Evolutionary conservation across 2,329 filamentous ascomycete genomes (phyloP).

Genomic region (Magnaporthiopsis poae): DNA sequence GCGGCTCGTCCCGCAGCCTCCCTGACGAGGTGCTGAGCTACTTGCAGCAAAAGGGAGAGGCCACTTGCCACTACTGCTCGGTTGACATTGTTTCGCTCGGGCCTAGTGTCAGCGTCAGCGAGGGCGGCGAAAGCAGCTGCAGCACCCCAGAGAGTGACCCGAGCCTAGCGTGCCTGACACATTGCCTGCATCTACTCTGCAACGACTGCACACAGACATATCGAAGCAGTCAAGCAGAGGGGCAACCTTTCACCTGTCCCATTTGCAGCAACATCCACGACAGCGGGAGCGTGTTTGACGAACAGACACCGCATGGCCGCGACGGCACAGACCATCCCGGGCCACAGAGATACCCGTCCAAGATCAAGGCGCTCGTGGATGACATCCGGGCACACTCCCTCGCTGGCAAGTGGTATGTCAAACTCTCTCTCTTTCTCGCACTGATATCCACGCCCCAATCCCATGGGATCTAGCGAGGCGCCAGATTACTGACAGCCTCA

Average conservation of each 20-base stretch:
- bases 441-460: too few species aligned
- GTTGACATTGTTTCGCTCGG: background rate
- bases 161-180: background rate
- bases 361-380: background rate
- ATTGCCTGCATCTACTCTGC: background rate
- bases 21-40: constrained; percentile 3
- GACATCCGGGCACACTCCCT: background rate
- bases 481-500: background rate
- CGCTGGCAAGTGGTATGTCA: background rate
- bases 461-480: background rate
- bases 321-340: background rate
- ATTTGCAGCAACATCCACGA: background rate
- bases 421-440: too few species aligned
- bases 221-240: background rate
- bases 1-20: background rate
- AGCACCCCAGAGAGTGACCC: too few species aligned
- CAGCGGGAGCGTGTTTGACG: constrained; percentile 1
- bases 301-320: background rate
- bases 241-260: background rate
- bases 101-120: background rate
- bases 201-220: background rate
- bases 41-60: constrained; percentile 2
- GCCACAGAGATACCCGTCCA: background rate
- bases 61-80: background rate
- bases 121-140: background rate